A percentile compares a stretch with the other conserved stretches of the same genome.
These are phyloP conservation scores for Diaporthe longicolla DNA, from an alignment of 2,329 filamentous ascomycete genomes.

Conservation along the genomic window DNA sequence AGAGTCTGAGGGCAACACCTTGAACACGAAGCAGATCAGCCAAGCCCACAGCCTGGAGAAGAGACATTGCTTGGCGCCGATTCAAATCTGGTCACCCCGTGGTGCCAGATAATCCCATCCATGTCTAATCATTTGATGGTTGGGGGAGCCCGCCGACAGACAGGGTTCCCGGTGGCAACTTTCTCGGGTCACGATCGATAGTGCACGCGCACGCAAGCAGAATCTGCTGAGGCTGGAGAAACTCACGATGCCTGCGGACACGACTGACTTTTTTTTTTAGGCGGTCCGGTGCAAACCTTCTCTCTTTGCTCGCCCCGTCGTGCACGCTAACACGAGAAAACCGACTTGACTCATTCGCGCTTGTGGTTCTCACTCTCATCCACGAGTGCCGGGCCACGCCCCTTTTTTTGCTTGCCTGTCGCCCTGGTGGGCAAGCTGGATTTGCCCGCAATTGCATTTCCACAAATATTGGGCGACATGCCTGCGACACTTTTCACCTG, in stretches of 20 bases:
- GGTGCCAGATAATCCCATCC: not conserved
- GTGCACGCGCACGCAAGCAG: not conserved
- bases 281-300: slow-evolving; percentile 7
- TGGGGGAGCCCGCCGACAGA: not conserved
- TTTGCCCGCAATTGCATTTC: slow-evolving; percentile 12
- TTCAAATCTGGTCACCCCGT: slow-evolving; percentile 24
- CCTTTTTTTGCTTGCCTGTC: slow-evolving; percentile 23
- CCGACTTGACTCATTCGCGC: slow-evolving; percentile 16
- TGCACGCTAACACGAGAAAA: slow-evolving; percentile 21
- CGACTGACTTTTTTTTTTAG: not conserved
- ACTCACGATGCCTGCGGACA: slow-evolving; percentile 15
- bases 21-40: not conserved
- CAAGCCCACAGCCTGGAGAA: not conserved
- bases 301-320: slow-evolving; percentile 1
- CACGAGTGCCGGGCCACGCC: not conserved
- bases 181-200: slow-evolving; percentile 14
- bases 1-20: not conserved
- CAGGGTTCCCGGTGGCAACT: slow-evolving; percentile 31
- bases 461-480: slow-evolving; percentile 17
- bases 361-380: too few relatives aligned
- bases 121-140: not conserved
- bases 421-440: slow-evolving; percentile 15
- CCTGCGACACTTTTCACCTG: slow-evolving; percentile 20
- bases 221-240: slow-evolving; percentile 16
- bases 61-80: slow-evolving; percentile 16